A percentile compares a stretch with the other conserved stretches of the same genome.
Evolutionary conservation across 169 alveolate species (phyloP).

Genomic region (Perkinsus chesapeaki): DNA sequence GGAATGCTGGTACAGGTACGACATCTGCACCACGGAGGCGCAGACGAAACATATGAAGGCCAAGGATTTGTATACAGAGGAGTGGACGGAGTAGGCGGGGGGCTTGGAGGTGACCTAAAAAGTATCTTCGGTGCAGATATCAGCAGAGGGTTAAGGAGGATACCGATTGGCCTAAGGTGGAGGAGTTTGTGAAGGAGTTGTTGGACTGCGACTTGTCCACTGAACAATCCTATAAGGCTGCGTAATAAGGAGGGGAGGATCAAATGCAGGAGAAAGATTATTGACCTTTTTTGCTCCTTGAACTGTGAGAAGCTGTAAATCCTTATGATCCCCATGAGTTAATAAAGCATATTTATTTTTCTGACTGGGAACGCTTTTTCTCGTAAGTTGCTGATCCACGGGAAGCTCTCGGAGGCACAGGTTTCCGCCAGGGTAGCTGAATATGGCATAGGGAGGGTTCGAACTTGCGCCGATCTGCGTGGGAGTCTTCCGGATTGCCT

Average conservation of each 20-base stretch:
- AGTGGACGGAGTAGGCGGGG: not conserved
- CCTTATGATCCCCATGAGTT: too few species aligned
- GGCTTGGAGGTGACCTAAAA: not conserved
- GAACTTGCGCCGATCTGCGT: not conserved
- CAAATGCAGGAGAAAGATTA: too few species aligned
- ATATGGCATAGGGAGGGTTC: not conserved
- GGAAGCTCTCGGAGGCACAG: too few species aligned
- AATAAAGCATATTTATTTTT: too few species aligned
- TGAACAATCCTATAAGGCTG: not conserved
- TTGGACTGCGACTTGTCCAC: not conserved
- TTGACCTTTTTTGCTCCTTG: too few species aligned
- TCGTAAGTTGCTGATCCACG: too few species aligned
- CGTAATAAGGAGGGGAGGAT: not conserved
- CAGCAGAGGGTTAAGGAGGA: not conserved
- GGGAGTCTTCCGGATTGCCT: not conserved
- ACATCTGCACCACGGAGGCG: not conserved
- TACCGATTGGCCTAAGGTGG: not conserved
- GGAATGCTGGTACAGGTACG: not conserved
- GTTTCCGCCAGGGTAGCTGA: too few species aligned
- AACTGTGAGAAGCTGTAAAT: too few species aligned
- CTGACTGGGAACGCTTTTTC: too few species aligned
- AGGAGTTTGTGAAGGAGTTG: not conserved
- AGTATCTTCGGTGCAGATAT: not conserved
- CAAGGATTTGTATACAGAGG: not conserved
- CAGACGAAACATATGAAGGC: not conserved